Base-by-base conservation (phyloP, 805 yeast species). In the Lipomyces sp. region DNA sequence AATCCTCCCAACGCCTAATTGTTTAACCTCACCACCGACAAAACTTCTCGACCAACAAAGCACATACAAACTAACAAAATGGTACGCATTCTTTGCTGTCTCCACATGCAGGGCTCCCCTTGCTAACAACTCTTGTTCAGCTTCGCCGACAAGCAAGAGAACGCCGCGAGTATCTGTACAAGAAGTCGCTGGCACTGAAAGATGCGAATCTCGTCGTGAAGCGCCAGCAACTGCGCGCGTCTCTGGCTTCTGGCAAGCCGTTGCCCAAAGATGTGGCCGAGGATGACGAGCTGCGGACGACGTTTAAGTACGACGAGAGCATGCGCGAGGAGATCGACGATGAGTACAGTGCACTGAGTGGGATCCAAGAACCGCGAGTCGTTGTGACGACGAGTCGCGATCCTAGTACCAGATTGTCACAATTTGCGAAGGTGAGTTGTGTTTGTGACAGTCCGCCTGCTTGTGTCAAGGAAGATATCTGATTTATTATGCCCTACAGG, bases 321-420 rank as follows among this genome's bases (percentile, higher is more conserved):
- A 61, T 68, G 41, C 75, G 68, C 21, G 76, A 76, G 26, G 80
- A 67, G 31, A 62, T 91, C 31, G 98, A 93, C 67, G 98, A 93
- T 65, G 99, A 93, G 70, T 93, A 93, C 69, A 76, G 86, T 39
- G 87, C 84, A 19, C 68, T 88, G 45, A 82, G 93, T 57, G 99
- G 99, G 1, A 75, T 93, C 31, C 78, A 78, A 14, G 98, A 93
- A 55, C 98, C 99, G 14, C 82, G 87, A 61, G 77, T 93, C 13
- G 82, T 93, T 21, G 89, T 93, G 3, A 93, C 98, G 10, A 93
- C 99, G 0, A 86, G 95, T 19, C 77, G 99, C 70, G 86, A 87
- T 60, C 98, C 98, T 7, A 80, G 88, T 24, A 79, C 93, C 1
- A 79, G 88, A 63, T 70, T 93, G 48, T 77, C 86, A 39, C 98